A percentile compares a stretch with the other conserved stretches of the same genome.
Conservation (phyloP, 2,329 filamentous ascomycete species). For the Curvularia eragrostidis region DNA sequence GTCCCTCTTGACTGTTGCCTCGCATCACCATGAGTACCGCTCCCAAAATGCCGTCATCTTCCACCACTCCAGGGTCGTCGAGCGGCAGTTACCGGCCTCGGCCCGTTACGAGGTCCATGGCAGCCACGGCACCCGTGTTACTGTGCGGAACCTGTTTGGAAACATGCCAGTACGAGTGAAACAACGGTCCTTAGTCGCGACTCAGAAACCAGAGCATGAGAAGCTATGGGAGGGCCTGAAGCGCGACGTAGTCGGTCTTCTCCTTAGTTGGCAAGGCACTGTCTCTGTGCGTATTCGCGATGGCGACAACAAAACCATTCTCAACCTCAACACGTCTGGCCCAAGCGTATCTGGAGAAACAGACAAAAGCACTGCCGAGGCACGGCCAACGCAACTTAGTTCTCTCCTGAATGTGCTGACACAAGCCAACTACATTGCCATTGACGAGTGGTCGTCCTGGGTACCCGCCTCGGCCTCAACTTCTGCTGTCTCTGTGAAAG, state of each 20-base stretch:
- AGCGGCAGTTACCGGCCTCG: slow-evolving; percentile 68
- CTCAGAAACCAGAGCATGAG: slow-evolving; percentile 58
- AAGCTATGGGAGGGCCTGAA: slow-evolving; percentile 72
- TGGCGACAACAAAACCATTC: slow-evolving; percentile 46
- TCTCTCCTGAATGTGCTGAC: slow-evolving; percentile 58
- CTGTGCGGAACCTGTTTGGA: slow-evolving; percentile 83
- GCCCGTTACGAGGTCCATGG: slow-evolving; percentile 62
- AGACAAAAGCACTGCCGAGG: slow-evolving; percentile 3
- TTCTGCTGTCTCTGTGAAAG: slow-evolving; percentile 67
- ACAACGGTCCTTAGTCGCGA: slow-evolving; percentile 67
- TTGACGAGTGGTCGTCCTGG: slow-evolving; percentile 66
- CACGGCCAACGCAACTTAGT: slow-evolving; percentile 29
- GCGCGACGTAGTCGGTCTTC: slow-evolving; percentile 64
- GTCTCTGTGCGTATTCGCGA: slow-evolving; percentile 68
- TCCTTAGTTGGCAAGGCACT: slow-evolving; percentile 71
- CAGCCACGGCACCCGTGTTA: slow-evolving; percentile 75
- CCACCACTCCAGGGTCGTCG: slow-evolving; percentile 71
- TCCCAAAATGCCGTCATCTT: slow-evolving; percentile 71
- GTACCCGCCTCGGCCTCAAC: slow-evolving; percentile 72
- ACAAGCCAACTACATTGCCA: slow-evolving; percentile 69
- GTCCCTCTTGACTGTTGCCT: slow-evolving; percentile 78
- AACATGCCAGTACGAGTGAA: slow-evolving; percentile 91
- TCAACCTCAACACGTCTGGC: slow-evolving; percentile 39
- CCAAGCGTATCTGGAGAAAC: neutral
- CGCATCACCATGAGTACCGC: slow-evolving; percentile 67